Base-by-base conservation (phyloP, 1,139 yeast species). In the Debaryomyces udenii region DNA sequence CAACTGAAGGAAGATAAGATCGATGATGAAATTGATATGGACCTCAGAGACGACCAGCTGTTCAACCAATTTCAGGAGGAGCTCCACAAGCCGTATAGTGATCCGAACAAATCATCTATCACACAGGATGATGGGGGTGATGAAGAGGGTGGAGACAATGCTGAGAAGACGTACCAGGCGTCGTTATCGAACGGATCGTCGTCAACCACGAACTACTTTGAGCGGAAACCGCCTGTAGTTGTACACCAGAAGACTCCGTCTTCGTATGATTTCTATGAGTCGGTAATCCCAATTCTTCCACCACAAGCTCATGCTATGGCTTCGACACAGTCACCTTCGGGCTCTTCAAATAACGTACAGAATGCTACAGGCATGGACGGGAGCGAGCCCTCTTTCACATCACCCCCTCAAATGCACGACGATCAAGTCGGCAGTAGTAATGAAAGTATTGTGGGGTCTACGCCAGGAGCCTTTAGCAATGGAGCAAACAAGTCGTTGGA, bases 261-360 rank as follows among this genome's bases (percentile, higher is more conserved):
- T 10, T 55, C 70, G 14, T 71, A 70, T 51, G 76, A 70, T 43
- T 71, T 72, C 47, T 73, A 72, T 53, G 76, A 73, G 39, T 47
- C 69, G 3, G 63, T 73, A 43, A 71, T 73, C 39, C 78, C 78
- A 4, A 64, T 71, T 7, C 46, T 70, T 35, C 66, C 67, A 15
- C 45, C 44, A 9, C 24, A 27, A 6, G 18, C 35, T 4, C 29
- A 37, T 18, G 16, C 23, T 5, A 27, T 15, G 22, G 22, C 22
- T 9, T 22, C 36, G 11, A 22, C 30, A 7, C 26, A 18, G 5
- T 37, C 39, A n/a, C 29, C 30, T 1, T 17, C 31, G 16, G 26
- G 30, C n/a, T 34, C 37, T 7, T 16, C 17, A 11, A 34, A 26
- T 15, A 34, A 26, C 6, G 22, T 34, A 10, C 35, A 13, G 9